Conservation (phyloP, 352 stramenopile species). For the Thalassiosira hispida region DNA sequence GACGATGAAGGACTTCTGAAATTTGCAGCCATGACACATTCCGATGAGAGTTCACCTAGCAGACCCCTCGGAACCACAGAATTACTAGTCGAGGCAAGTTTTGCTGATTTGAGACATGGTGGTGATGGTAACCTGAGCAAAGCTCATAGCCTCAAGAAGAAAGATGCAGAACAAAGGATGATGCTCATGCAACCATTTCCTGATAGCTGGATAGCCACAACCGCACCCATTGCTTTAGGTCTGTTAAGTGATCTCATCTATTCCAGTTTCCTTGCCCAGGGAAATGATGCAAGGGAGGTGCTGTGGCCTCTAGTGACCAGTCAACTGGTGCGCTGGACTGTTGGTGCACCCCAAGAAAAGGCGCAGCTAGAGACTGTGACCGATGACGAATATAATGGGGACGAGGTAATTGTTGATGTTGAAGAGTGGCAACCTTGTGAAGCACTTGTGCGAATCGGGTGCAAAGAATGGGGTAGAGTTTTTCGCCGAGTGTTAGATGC, state of each 20-base stretch:
- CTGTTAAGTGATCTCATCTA: slow-evolving; percentile 79
- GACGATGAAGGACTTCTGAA: slow-evolving; percentile 79
- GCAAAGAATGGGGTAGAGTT: slow-evolving; percentile 72
- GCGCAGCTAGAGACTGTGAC: slow-evolving; percentile 26
- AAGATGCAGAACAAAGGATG: slow-evolving; percentile 55
- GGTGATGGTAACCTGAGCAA: slow-evolving; percentile 81
- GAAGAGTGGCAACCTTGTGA: slow-evolving; percentile 80
- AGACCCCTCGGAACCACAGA: slow-evolving; percentile 75
- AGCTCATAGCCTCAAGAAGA: slow-evolving; percentile 78
- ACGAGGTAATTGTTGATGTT: slow-evolving; percentile 42
- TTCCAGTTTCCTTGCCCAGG: slow-evolving; percentile 62
- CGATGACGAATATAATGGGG: slow-evolving; percentile 30
- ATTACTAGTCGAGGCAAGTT: slow-evolving; percentile 83
- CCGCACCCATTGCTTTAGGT: slow-evolving; percentile 78
- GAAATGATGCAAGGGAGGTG: slow-evolving; percentile 56
- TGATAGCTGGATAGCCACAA: slow-evolving; percentile 85
- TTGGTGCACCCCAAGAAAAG: slow-evolving; percentile 49
- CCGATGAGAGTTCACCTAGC: slow-evolving; percentile 65
- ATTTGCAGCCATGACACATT: slow-evolving; percentile 67
- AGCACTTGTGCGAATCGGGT: slow-evolving; percentile 78
- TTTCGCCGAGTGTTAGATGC: slow-evolving; percentile 49
- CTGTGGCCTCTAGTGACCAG: slow-evolving; percentile 69
- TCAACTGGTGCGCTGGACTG: slow-evolving; percentile 68
- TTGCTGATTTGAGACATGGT: slow-evolving; percentile 82
- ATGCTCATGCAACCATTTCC: slow-evolving; percentile 78